Base-by-base conservation (phyloP, 768 basidiomycete species). In the Xerocomellus dryophilus region DNA sequence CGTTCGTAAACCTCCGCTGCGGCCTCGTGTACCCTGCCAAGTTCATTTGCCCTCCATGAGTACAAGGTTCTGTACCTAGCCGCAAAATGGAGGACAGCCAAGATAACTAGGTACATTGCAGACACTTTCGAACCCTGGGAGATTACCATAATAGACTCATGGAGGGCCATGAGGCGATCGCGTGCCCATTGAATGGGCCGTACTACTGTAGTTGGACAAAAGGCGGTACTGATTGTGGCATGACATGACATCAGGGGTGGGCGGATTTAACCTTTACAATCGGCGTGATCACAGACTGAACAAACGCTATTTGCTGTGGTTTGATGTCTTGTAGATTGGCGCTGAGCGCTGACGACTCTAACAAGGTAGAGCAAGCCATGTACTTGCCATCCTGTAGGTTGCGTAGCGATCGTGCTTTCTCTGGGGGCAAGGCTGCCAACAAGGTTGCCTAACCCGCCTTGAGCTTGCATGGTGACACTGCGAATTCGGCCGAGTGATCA, bases 81-180 rank as follows among this genome's bases (percentile, higher is more conserved):
- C 9, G 46, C 46, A 17, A 36, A 43, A 62, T 68, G 68, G 23
- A 25, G 23, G 54, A 44, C 23, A 14, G 38, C 18, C 43, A 38
- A 31, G 49, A 40, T 44, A 44, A 48, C 52, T 31, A 49, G 53
- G 35, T 35, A 59, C 42, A 43, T 49, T 53, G 49, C 35, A 46
- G 40, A 32, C 25, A 12, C 42, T 35, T 50, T 35, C 0, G 25
- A 40, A 34, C n/a, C 60, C 48, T 41, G 51, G 41, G 50, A 63
- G 54, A 27, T 46, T 57, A 5, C 60, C 50, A 48, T 59, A 60
- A 51, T 25, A 34, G n/a, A 18, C 8, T 9, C 27, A 8, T 29
- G 34, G 25, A 45, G 14, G 29, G 29, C 40, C 70, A 69, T 60
- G 71, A 69, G 71, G 71, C 9, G 38, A 25, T 56, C 63, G 63